Base-by-base conservation (phyloP, 75 land plant species). In the Cryptomeria japonica region DNA sequence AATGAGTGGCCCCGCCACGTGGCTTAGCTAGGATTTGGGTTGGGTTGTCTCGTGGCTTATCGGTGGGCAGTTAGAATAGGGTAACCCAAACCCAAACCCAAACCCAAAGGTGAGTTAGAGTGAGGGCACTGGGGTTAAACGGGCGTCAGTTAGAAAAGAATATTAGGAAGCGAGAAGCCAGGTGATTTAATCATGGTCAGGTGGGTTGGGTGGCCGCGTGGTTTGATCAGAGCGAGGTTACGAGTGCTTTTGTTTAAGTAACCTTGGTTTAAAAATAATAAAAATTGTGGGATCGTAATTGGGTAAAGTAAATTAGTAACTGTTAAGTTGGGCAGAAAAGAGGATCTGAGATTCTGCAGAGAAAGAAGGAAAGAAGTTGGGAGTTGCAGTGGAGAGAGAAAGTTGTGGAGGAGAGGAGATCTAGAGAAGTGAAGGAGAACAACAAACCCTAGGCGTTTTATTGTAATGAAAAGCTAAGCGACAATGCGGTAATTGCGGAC, bases 401-500 rank as follows among this genome's bases (percentile, higher is more conserved):
- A 73, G 37, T 4, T 64, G n/a, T 4, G 7, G 70, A 36, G 70
- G 37, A 3, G 37, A 34, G 3, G n/a, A 70, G 73, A 70, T 25
- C 32, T 73, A 32, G 37, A 73, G 37, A 47, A 47, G 49, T 7
- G 49, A 44, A 73, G 77, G 28, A 36, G 34, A 13, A n/a, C n/a
- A 73, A 73, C 37, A 73, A 73, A 73, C 77, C 77, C 77, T 73
- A 73, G 77, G 77, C 77, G 34, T 73, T 73, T 73, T 32, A 10
- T 31, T 34, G 13, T 70, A 11, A 22, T 2, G 77, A 34, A 11
- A 73, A 5, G 37, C 77, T 73, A 73, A 11, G 12, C 0, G 77
- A 73, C 37, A 73, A 73, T 73, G 77, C 37, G 77, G 37, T 34
- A 73, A 32, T 73, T 73, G 37, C 37, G 1, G 34, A 73, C 2